Base-by-base conservation (phyloP, 2,329 filamentous ascomycete genomes). In the Penicillium sp. region DNA sequence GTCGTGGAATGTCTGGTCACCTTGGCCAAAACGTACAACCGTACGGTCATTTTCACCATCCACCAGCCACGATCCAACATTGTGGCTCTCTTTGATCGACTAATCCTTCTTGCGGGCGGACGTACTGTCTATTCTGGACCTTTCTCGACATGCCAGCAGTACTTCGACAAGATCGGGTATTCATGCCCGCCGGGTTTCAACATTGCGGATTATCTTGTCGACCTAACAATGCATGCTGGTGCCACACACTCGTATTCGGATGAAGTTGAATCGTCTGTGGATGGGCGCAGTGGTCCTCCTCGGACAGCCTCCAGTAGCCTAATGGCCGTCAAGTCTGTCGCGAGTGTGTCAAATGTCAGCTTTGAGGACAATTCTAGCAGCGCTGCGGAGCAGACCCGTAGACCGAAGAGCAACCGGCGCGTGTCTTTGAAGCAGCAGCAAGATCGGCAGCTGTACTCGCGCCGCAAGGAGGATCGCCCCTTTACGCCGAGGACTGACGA, bases 21-120 rank as follows among this genome's bases (percentile, higher is more conserved):
- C 1, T 75, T 98, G 39, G 93, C 95, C 44, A 96, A 95, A 75
- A 93, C 84, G 37, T 98, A 97, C 75, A 95, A 96, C 73, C 82
- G 95, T 53, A 98, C 95, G 0, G 90, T 98, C 47, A 87, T 98
- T 54, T 96, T 98, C 73, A 98, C 93, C 12, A 98, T 98, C 56
- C 93, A 98, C 69, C 93, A 98, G 65, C 93, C 93, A 32, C 83
- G 95, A 58, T 98, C 93, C 9, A 98, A 98, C 70, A 98, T 98
- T 64, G 93, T 97, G 20, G 93, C 93, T 8, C 80, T 98, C 3
- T 98, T 98, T 66, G 93, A 98, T 67, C 84, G 92, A 48, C 79
- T 98, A n/a, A 80, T 98, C 46, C 81, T 98, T 12, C 78, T 98
- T 38, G 93, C 93, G 2, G 86, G 89, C 58, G 93, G 93, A 24